These are phyloP conservation scores for Myxozyma sirexii DNA, from an alignment of 805 yeast genomes.

Conservation along the genomic window DNA sequence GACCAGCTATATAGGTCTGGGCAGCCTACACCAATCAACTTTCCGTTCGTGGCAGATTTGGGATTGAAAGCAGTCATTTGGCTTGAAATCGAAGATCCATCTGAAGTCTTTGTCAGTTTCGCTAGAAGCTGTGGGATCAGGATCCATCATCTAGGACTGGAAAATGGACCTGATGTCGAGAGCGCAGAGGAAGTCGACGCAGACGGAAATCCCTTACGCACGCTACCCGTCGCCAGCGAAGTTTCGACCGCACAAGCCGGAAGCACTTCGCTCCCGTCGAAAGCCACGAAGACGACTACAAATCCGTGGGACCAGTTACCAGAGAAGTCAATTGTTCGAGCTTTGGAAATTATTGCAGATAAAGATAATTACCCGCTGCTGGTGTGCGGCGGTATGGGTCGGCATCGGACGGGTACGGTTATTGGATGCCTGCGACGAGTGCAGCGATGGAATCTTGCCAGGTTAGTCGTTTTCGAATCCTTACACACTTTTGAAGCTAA, in stretches of 20 bases:
- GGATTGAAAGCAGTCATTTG: constrained; percentile 80
- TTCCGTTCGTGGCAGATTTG: constrained; percentile 76
- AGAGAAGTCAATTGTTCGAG: constrained; percentile 76
- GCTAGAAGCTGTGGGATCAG: constrained; percentile 71
- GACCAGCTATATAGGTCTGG: constrained; percentile 84
- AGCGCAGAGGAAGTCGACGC: constrained; percentile 11
- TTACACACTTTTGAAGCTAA: not conserved
- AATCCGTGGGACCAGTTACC: constrained; percentile 97
- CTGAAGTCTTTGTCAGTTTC: constrained; percentile 80
- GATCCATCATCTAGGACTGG: constrained; percentile 79
- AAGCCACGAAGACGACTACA: constrained; percentile 41
- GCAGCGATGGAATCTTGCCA: constrained; percentile 96
- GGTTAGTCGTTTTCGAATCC: constrained; percentile 10
- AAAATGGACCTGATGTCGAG: constrained; percentile 47
- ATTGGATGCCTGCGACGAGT: constrained; percentile 88
- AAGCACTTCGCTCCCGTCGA: not conserved
- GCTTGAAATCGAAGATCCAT: constrained; percentile 96
- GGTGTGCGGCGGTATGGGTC: constrained; percentile 97
- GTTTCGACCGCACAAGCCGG: constrained; percentile 1
- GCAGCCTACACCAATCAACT: constrained; percentile 92
- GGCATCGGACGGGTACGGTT: constrained; percentile 96
- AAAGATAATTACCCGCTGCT: constrained; percentile 78
- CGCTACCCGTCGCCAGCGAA: not conserved
- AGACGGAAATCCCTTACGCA: not conserved
- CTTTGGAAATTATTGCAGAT: constrained; percentile 73